A percentile compares a stretch with the other conserved stretches of the same genome.
These are phyloP conservation scores for Suillus cothurnatus DNA, from an alignment of 768 basidiomycete genomes.

Conservation along the genomic window DNA sequence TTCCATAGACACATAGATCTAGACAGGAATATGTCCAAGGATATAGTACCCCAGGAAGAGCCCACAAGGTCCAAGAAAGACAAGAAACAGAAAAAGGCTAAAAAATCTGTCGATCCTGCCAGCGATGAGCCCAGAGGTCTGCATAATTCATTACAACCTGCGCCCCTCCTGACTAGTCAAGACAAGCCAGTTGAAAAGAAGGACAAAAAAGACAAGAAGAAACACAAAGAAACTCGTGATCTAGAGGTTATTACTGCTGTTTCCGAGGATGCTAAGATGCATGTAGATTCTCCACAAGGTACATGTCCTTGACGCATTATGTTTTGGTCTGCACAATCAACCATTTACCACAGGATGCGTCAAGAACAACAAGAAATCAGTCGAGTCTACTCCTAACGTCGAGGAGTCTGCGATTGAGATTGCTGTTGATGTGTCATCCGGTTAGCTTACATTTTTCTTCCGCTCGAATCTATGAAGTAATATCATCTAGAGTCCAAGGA, in stretches of 20 bases:
- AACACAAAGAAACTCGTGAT: constrained; percentile 43
- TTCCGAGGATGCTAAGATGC: constrained; percentile 20
- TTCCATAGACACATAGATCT: constrained; percentile 2
- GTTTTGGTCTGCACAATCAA: constrained; percentile 4
- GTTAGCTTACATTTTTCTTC: background rate
- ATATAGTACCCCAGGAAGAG: constrained; percentile 8
- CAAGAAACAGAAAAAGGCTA: constrained; percentile 30
- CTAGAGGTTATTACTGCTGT: constrained; percentile 20
- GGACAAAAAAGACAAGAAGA: constrained; percentile 43
- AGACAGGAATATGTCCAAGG: constrained; percentile 15
- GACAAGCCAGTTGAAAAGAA: constrained; percentile 28
- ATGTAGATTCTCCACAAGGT: constrained; percentile 6
- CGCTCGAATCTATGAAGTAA: background rate
- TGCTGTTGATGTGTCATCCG: constrained; percentile 1
- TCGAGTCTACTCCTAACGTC: background rate
- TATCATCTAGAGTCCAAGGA: constrained; percentile 6
- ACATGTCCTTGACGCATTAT: constrained; percentile 16
- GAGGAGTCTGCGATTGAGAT: background rate
- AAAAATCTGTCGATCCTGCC: constrained; percentile 11
- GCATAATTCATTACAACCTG: background rate
- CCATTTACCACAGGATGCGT: constrained; percentile 14
- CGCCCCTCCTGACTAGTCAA: constrained; percentile 12
- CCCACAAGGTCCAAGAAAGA: constrained; percentile 27
- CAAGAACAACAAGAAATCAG: constrained; percentile 17
- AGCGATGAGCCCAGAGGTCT: constrained; percentile 27